Conservation (phyloP, 306 rosid species). For the Vigna unguiculata region DNA sequence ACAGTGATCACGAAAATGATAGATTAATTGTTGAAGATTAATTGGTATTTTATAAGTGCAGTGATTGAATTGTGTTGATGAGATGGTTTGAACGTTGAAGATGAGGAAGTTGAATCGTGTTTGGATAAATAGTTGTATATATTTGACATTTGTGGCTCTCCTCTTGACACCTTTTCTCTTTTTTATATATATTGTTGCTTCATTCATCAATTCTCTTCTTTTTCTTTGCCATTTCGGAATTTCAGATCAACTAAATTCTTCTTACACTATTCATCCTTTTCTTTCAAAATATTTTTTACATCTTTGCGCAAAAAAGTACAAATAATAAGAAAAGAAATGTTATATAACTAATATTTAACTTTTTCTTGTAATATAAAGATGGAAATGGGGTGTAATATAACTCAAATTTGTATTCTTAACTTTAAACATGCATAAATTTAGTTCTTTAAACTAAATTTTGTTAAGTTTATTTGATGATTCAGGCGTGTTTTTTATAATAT, state of each 20-base stretch:
- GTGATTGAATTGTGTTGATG: neutral
- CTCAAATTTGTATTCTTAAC: no score
- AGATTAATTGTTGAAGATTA: no score
- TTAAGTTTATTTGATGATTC: no score
- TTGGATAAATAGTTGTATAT: neutral
- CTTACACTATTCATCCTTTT: neutral
- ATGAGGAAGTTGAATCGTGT: neutral
- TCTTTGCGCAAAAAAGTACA: no score
- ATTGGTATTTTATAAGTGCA: neutral
- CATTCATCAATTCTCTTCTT: neutral
- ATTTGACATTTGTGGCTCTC: conserved; percentile 37
- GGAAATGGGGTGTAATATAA: no score
- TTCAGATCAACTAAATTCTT: neutral
- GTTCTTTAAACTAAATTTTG: no score
- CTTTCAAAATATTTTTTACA: no score
- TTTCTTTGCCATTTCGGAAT: neutral
- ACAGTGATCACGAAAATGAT: neutral
- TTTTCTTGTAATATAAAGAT: no score
- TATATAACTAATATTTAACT: no score
- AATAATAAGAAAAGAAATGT: no score
- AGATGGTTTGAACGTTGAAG: conserved; percentile 13
- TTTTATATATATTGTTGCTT: neutral
- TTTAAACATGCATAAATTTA: no score
- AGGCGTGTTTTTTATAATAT: no score
- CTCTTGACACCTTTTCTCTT: neutral